Evolutionary conservation across 441 rosid species (phyloP).

Genomic region (Metrosideros polymorpha): DNA sequence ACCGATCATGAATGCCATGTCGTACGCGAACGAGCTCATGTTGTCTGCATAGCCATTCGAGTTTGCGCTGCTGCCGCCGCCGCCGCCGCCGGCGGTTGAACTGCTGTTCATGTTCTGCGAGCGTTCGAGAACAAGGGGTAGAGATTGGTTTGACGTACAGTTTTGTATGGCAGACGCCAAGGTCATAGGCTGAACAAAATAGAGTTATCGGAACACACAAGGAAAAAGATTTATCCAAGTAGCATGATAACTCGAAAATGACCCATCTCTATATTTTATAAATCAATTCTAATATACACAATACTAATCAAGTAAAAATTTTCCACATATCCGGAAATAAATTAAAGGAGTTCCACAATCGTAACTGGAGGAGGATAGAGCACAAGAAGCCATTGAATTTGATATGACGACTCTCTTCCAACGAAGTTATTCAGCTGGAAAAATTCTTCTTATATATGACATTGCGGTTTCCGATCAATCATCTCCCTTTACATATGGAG

Average conservation of each 20-base stretch:
- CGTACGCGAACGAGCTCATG: neutral
- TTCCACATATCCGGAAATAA: neutral
- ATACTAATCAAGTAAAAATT: neutral
- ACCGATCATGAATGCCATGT: neutral
- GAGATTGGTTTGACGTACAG: neutral
- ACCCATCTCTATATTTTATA: neutral
- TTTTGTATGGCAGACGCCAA: neutral
- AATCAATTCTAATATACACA: neutral
- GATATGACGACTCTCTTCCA: neutral
- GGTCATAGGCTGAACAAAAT: neutral
- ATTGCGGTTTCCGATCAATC: neutral
- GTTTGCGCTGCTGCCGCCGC: neutral
- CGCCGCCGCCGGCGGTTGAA: neutral
- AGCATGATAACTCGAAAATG: neutral
- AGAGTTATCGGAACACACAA: neutral
- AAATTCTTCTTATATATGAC: neutral
- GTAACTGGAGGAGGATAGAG: neutral
- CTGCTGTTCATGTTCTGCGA: neutral
- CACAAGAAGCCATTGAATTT: neutral
- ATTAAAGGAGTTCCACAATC: neutral
- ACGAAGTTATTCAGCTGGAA: neutral
- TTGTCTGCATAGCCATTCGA: neutral
- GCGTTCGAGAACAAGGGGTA: neutral
- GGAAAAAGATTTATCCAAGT: neutral
- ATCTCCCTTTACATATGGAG: slow-evolving; percentile 52